Evolutionary conservation across 495 filamentous ascomycete genomes (phyloP).

Genomic region (Penicillium riverlandense): DNA sequence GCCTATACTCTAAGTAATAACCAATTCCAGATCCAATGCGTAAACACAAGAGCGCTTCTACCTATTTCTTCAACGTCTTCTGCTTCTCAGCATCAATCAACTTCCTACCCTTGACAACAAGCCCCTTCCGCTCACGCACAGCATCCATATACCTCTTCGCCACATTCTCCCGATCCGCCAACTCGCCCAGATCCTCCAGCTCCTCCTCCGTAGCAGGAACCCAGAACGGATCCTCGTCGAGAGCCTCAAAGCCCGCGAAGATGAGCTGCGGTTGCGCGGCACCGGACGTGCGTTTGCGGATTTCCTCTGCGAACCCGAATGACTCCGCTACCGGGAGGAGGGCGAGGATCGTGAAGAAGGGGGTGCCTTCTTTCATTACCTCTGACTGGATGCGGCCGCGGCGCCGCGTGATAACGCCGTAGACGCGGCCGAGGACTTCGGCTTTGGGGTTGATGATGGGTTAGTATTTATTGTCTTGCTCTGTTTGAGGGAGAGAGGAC

Average conservation of each 20-base stretch:
- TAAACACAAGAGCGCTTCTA: slow-evolving; percentile 25
- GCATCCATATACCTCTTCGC: slow-evolving; percentile 93
- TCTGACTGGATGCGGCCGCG: slow-evolving; percentile 86
- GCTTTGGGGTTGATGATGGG: slow-evolving; percentile 38
- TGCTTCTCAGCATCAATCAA: slow-evolving; percentile 96
- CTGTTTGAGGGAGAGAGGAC: slow-evolving; percentile 13
- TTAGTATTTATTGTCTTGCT: slow-evolving; percentile 4
- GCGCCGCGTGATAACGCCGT: slow-evolving; percentile 85
- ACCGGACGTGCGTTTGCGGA: slow-evolving; percentile 87
- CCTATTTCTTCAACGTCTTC: slow-evolving; percentile 92
- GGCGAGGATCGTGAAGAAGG: slow-evolving; percentile 88
- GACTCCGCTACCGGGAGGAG: slow-evolving; percentile 86
- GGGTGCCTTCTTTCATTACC: slow-evolving; percentile 87
- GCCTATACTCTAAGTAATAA: no score
- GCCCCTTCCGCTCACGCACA: slow-evolving; percentile 76
- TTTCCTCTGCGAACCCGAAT: slow-evolving; percentile 93
- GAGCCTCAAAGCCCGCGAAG: slow-evolving; percentile 83
- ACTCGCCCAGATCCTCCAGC: slow-evolving; percentile 89
- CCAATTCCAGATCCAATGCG: background rate
- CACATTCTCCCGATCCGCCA: slow-evolving; percentile 88
- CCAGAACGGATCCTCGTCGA: slow-evolving; percentile 95
- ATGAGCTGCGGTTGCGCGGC: slow-evolving; percentile 87
- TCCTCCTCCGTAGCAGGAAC: slow-evolving; percentile 95
- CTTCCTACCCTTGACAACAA: slow-evolving; percentile 73
- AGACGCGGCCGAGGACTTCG: slow-evolving; percentile 91